Evolutionary conservation across 108 stramenopile genomes (phyloP).

Genomic region (Ochromonas danica): DNA sequence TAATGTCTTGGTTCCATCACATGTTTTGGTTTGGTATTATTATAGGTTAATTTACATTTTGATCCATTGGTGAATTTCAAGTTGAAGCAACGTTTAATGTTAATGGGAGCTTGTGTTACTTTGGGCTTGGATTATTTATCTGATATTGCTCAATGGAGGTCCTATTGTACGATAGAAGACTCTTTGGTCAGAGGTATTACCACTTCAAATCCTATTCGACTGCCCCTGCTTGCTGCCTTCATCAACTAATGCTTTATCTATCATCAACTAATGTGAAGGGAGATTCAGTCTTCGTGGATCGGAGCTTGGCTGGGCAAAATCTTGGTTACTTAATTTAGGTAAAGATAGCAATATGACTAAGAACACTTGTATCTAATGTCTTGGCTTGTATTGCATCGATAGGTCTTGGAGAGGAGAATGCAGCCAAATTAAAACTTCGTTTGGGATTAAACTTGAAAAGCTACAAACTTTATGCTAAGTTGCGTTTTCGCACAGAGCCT

Average conservation of each 20-base stretch:
- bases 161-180: slow-evolving; percentile 12
- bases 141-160: slow-evolving; percentile 5
- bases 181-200: background rate
- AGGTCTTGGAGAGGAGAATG: slow-evolving; percentile 4
- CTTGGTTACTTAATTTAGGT: slow-evolving; percentile 26
- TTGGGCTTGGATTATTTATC: slow-evolving; percentile 9
- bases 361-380: background rate
- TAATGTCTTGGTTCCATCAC: too few species aligned
- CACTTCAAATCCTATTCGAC: too few species aligned
- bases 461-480: background rate
- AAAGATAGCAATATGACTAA: background rate
- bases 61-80: slow-evolving; percentile 19
- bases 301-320: slow-evolving; percentile 19
- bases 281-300: slow-evolving; percentile 26
- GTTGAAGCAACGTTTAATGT: background rate
- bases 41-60: background rate
- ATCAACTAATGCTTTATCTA: too few species aligned
- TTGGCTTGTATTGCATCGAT: background rate
- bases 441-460: slow-evolving; percentile 6
- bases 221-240: too few species aligned
- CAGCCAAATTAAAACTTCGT: slow-evolving; percentile 1
- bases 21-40: too few species aligned
- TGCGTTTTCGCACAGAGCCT: slow-evolving; percentile 17
- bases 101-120: slow-evolving; percentile 3
- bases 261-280: too few species aligned